Percentiles rank a stretch among this genome's conserved stretches.
These are phyloP conservation scores for Cladophialophora immunda DNA, from an alignment of 2,329 filamentous ascomycete species.

Conservation along the genomic window DNA sequence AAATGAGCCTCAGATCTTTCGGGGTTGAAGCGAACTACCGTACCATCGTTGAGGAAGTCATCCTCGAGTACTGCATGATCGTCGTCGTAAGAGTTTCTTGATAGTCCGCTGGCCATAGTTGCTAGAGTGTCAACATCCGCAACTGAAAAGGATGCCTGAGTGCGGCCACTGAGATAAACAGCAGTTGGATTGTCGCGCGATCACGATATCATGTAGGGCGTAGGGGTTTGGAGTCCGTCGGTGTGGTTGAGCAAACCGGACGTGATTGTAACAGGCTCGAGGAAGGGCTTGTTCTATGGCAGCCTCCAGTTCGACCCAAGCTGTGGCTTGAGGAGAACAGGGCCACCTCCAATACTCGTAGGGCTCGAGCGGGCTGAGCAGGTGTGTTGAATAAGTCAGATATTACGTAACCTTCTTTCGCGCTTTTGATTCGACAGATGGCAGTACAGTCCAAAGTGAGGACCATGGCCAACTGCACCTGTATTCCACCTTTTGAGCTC, in stretches of 20 bases:
- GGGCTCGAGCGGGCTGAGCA: not conserved
- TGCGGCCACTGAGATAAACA: not conserved
- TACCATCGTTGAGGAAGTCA: conserved; percentile 53
- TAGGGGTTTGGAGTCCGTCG: not conserved
- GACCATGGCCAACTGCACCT: not conserved
- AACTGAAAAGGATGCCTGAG: conserved; percentile 5
- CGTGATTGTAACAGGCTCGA: not conserved
- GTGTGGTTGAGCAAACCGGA: not conserved
- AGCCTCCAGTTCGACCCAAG: not conserved
- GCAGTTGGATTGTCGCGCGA: not conserved
- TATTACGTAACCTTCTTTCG: not conserved
- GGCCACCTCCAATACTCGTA: too few relatives aligned
- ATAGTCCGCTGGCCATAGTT: conserved; percentile 46
- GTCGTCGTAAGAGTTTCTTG: conserved; percentile 37
- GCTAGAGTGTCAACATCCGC: conserved; percentile 31
- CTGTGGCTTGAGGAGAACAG: not conserved
- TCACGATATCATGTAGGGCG: not conserved
- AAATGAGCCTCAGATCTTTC: conserved; percentile 78
- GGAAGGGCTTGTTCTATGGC: not conserved
- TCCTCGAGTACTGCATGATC: conserved; percentile 43
- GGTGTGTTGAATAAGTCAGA: not conserved
- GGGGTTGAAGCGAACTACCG: conserved; percentile 57
- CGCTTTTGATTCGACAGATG: not conserved
- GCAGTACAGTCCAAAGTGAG: not conserved
- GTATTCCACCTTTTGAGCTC: not conserved